Evolutionary conservation across 805 yeast genomes (phyloP), one percentile per base, ranked within the genome.

Genomic region (Blastobotrys terrestris): DNA sequence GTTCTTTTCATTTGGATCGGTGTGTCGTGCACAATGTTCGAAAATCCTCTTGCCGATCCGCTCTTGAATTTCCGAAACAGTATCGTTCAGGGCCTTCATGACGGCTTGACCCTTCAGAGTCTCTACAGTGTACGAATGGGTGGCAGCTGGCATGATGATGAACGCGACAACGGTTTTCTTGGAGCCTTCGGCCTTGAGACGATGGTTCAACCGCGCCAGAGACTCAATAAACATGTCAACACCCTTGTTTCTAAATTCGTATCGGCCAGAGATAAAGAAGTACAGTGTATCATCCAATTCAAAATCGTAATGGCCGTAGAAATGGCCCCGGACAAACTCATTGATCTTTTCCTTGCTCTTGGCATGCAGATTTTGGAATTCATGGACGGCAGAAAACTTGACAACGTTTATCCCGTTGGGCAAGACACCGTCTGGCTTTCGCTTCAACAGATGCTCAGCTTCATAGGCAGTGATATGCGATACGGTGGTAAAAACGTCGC

Each of bases 401-500:
- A 91, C 89, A 51, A 92, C 98, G 67, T 92, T 92, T 57, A 92
- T 77, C 20, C 99, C 99, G 67, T 92, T 92, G 52, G 99, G 99
- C 66, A 94, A 78, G 19, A 92, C 97, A 2, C 99, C 99, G 66
- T 92, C 99, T 1, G 99, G 99, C 69, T 92, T 91, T 58, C 99
- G 80, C 66, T 92, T 94, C 60, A 92, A 77, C 69, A 92, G 75
- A 68, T 91, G 95, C 72, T 92, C 98, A 4, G 92, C 76, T 70
- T 92, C 99, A 65, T 81, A 87, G 1, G 98, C 98, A n/a, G 99
- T 92, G 62, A 92, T 94, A 66, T 92, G 95, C 8, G 96, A 88
- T 8, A 92, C 99, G 0, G 99, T 94, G 39, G 99, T 92, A 73
- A 92, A 92, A 19, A 92, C 99, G 68, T 92, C 99, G 4, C 96